Percentiles rank a stretch among this genome's conserved stretches.
Evolutionary conservation across 148 eudicot genomes (phyloP).

Genomic region (Fagopyrum esculentum): DNA sequence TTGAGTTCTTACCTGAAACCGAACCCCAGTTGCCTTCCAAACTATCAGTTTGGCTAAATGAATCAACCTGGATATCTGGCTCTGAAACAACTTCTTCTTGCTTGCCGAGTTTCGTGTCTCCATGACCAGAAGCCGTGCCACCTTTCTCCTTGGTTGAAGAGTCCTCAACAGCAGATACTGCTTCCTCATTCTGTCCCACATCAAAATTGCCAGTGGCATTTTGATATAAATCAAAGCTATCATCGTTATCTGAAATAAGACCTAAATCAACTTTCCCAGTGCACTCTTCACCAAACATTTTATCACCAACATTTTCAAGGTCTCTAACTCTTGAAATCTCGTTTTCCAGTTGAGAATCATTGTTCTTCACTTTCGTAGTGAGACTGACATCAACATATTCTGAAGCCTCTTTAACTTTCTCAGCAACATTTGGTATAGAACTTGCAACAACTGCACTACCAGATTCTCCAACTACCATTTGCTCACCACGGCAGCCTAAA

Average conservation of each 20-base stretch:
- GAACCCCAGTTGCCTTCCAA: conserved; percentile 64
- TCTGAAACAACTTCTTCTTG: conserved; percentile 28
- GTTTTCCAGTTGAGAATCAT: not conserved
- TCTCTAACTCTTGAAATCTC: not conserved
- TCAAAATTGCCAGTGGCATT: conserved; percentile 6
- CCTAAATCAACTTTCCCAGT: conserved; percentile 12
- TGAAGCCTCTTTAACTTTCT: not conserved
- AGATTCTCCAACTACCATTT: not conserved
- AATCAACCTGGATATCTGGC: conserved; percentile 28
- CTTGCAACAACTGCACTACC: not conserved
- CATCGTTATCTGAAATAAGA: conserved; percentile 13
- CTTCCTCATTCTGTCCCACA: conserved; percentile 17
- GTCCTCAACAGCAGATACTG: conserved; percentile 18
- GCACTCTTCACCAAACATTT: not conserved
- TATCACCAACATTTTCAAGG: not conserved
- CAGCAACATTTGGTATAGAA: not conserved
- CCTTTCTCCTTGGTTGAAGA: conserved; percentile 13
- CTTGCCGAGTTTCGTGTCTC: conserved; percentile 24
- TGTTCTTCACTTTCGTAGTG: not conserved
- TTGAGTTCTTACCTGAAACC: conserved; percentile 42
- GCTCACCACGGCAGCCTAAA: conserved; percentile 2
- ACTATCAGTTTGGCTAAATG: conserved; percentile 45
- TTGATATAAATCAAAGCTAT: conserved; percentile 6
- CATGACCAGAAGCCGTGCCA: conserved; percentile 20
- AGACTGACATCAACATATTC: not conserved